Conservation (phyloP, 148 eudicot genomes). For the Hydrangea macrophylla region DNA sequence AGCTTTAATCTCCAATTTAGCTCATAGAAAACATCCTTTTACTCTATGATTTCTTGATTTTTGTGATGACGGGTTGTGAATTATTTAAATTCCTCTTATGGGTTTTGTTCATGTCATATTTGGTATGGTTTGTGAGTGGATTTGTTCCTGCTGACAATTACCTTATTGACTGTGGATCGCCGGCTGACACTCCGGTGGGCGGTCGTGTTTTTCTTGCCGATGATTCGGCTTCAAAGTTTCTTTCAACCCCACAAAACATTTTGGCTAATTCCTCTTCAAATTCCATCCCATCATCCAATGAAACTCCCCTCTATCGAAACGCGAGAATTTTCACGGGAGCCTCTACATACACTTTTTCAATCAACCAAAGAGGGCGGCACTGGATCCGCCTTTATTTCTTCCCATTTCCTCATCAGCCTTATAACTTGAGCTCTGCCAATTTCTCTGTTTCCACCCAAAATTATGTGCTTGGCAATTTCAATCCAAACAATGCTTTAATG, state of each 20-base stretch:
- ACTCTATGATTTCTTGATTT: not conserved
- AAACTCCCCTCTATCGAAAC: slow-evolving; percentile 48
- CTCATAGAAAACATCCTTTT: not conserved
- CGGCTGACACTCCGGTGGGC: slow-evolving; percentile 48
- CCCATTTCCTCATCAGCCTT: slow-evolving; percentile 45
- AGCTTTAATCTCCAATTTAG: not conserved
- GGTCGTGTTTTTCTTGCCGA: slow-evolving; percentile 61
- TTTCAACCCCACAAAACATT: slow-evolving; percentile 56
- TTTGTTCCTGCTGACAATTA: slow-evolving; percentile 45
- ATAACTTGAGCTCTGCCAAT: slow-evolving; percentile 43
- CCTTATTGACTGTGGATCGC: slow-evolving; percentile 77
- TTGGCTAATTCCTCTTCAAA: slow-evolving; percentile 40
- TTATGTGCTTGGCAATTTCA: slow-evolving; percentile 48
- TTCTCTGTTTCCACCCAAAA: slow-evolving; percentile 63
- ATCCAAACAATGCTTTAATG: slow-evolving; percentile 33
- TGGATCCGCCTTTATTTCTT: slow-evolving; percentile 80
- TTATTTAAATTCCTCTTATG: slow-evolving; percentile 25
- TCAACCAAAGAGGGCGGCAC: slow-evolving; percentile 57
- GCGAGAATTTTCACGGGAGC: slow-evolving; percentile 60
- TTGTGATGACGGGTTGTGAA: slow-evolving; percentile 29
- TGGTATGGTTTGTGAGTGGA: slow-evolving; percentile 26
- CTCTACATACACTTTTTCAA: slow-evolving; percentile 58
- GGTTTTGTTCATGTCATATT: slow-evolving; percentile 23
- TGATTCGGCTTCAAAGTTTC: slow-evolving; percentile 39
- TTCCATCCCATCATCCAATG: slow-evolving; percentile 31